Percentiles rank a stretch among this genome's conserved stretches.
phyloP scores from a whole-genome alignment of 2,329 filamentous ascomycete genomes.

The Aurifilum marmelostoma region DNA sequence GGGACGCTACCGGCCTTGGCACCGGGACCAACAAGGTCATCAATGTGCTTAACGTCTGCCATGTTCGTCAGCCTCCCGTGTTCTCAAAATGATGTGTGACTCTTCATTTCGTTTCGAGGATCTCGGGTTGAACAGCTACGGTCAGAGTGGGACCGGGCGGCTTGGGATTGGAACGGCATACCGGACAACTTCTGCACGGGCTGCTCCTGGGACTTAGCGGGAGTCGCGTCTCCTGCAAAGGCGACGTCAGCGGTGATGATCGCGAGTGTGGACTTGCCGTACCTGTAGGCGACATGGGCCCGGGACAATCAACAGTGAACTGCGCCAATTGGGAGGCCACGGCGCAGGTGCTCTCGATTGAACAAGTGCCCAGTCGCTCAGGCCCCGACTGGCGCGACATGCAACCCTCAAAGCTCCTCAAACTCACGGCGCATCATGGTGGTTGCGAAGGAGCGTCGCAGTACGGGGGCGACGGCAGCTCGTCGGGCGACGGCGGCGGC shows the following conservation, averaged over 20 bases:
- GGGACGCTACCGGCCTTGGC: slow-evolving; percentile 81
- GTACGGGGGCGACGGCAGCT: slow-evolving; percentile 55
- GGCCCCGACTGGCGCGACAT: slow-evolving; percentile 30
- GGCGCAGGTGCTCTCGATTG: slow-evolving; percentile 33
- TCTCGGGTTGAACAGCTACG: background rate
- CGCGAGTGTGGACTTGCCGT: background rate
- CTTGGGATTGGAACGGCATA: slow-evolving; percentile 15
- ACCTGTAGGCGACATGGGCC: background rate
- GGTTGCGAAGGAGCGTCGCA: slow-evolving; percentile 63
- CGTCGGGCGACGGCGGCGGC: slow-evolving; percentile 64
- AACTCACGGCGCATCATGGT: slow-evolving; percentile 64
- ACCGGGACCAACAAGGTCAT: slow-evolving; percentile 86
- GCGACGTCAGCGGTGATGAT: slow-evolving; percentile 11
- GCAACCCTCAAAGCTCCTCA: slow-evolving; percentile 20
- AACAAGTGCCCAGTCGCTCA: slow-evolving; percentile 17
- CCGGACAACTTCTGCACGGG: slow-evolving; percentile 21
- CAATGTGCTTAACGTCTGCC: slow-evolving; percentile 77
- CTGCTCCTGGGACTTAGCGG: slow-evolving; percentile 26
- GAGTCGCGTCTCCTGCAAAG: slow-evolving; percentile 25
- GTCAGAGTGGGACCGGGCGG: background rate
- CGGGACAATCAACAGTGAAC: background rate
- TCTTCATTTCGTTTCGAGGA: background rate
- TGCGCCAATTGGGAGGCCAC: slow-evolving; percentile 11
- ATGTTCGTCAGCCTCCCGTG: slow-evolving; percentile 16
- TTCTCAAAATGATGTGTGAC: background rate